Percentiles rank a stretch among this genome's conserved stretches.
Evolutionary conservation across 2,329 filamentous ascomycete species (phyloP).

Genomic region (Beauveria varroae): DNA sequence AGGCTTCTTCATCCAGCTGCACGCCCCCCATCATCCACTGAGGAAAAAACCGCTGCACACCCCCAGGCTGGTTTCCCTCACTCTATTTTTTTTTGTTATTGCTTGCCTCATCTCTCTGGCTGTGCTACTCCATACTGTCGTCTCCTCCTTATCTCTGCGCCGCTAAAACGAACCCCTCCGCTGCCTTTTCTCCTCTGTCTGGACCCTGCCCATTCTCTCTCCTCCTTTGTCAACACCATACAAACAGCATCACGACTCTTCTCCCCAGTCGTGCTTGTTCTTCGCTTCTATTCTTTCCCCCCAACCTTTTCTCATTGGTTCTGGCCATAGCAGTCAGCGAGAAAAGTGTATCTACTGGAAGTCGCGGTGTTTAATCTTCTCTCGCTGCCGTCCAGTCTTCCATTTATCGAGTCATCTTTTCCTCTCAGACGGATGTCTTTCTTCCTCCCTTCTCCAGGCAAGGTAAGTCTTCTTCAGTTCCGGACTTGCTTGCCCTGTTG

Average conservation of each 20-base stretch:
- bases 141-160: slow-evolving; percentile 5
- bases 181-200: slow-evolving; percentile 2
- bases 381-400: not conserved
- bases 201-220: slow-evolving; percentile 5
- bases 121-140: not conserved
- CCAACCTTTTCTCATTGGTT: slow-evolving; percentile 9
- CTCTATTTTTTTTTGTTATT: not conserved
- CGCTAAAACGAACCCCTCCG: slow-evolving; percentile 11
- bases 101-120: not conserved
- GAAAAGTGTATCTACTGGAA: slow-evolving; percentile 6
- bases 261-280: slow-evolving; percentile 5
- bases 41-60: not conserved
- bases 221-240: slow-evolving; percentile 10
- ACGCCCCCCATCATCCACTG: not conserved
- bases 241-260: slow-evolving; percentile 9
- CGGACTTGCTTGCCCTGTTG: not conserved
- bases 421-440: slow-evolving; percentile 6
- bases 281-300: not conserved
- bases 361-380: not conserved
- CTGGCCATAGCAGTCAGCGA: slow-evolving; percentile 7
- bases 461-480: not conserved
- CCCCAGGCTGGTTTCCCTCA: not conserved
- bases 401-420: slow-evolving; percentile 1
- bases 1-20: not conserved
- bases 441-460: slow-evolving; percentile 7